Percentiles rank a stretch among this genome's conserved stretches.
Evolutionary conservation across 306 rosid species (phyloP).

Genomic region (Boehmeria nivea): DNA sequence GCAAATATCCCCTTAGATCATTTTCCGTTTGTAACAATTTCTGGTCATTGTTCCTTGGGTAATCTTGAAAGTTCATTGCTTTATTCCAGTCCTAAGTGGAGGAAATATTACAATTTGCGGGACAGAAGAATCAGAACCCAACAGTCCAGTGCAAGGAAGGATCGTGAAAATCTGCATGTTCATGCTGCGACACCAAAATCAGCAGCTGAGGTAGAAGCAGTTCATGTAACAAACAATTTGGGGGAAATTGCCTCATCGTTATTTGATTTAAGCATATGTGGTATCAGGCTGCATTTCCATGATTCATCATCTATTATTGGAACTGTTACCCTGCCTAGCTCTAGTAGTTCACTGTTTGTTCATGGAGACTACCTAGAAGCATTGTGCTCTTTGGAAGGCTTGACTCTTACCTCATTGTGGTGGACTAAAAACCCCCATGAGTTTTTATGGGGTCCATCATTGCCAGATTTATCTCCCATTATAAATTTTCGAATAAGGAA

Average conservation of each 20-base stretch:
- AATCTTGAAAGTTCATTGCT: slow-evolving; percentile 52
- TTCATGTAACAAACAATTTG: slow-evolving; percentile 29
- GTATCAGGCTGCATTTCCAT: slow-evolving; percentile 70
- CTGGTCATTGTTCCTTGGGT: slow-evolving; percentile 53
- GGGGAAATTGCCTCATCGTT: slow-evolving; percentile 29
- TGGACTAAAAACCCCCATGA: slow-evolving; percentile 48
- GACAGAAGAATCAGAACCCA: slow-evolving; percentile 40
- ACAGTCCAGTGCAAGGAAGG: slow-evolving; percentile 21
- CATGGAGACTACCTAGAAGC: slow-evolving; percentile 53
- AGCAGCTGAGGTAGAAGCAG: slow-evolving; percentile 23
- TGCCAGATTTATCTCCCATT: slow-evolving; percentile 61
- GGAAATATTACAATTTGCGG: slow-evolving; percentile 49
- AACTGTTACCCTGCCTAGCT: slow-evolving; percentile 48
- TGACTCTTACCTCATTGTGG: slow-evolving; percentile 67
- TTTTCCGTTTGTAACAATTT: slow-evolving; percentile 73
- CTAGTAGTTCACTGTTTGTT: slow-evolving; percentile 47
- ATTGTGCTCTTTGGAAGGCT: slow-evolving; percentile 64
- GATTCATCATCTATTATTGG: slow-evolving; percentile 79
- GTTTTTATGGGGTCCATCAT: slow-evolving; percentile 79
- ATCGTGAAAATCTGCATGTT: slow-evolving; percentile 27
- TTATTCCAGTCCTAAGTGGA: slow-evolving; percentile 62
- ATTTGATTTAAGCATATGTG: slow-evolving; percentile 45
- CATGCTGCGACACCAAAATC: slow-evolving; percentile 28
- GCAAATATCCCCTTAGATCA: slow-evolving; percentile 62
- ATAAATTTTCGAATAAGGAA: slow-evolving; percentile 65